These are phyloP conservation scores for Lactifluus volemus DNA, from an alignment of 768 basidiomycete species.

Conservation along the genomic window DNA sequence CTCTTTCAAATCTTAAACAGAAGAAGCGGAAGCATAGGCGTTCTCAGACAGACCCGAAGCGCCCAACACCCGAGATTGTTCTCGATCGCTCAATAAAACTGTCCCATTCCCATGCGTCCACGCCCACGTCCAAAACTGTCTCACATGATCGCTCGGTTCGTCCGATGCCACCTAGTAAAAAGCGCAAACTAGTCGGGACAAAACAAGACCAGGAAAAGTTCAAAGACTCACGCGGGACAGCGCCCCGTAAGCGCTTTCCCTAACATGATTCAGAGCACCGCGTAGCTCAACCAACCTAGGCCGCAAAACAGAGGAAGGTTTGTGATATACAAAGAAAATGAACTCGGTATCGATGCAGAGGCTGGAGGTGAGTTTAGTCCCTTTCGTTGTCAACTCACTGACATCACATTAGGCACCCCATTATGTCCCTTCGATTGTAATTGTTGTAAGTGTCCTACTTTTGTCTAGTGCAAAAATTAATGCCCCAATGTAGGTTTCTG, in stretches of 20 bases:
- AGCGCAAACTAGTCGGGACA: slow-evolving; percentile 21
- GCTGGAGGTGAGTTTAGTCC: slow-evolving; percentile 55
- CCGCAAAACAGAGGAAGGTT: slow-evolving; percentile 71
- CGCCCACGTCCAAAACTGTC: slow-evolving; percentile 29
- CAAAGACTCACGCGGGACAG: slow-evolving; percentile 66
- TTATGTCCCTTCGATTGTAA: slow-evolving; percentile 86
- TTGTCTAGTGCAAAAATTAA: background rate
- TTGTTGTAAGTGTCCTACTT: slow-evolving; percentile 54
- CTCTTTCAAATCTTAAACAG: slow-evolving; percentile 21
- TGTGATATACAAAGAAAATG: slow-evolving; percentile 72
- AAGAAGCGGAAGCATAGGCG: slow-evolving; percentile 44
- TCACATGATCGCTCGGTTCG: slow-evolving; percentile 5
- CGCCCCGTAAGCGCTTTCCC: slow-evolving; percentile 44
- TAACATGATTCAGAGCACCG: background rate
- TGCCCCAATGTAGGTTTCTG: slow-evolving; percentile 18
- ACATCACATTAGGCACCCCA: slow-evolving; percentile 52
- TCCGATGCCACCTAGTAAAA: slow-evolving; percentile 6
- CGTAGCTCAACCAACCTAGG: slow-evolving; percentile 34
- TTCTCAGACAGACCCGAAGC: slow-evolving; percentile 19
- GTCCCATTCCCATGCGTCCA: slow-evolving; percentile 1
- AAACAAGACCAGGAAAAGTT: slow-evolving; percentile 41
- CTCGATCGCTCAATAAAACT: slow-evolving; percentile 48
- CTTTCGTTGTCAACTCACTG: slow-evolving; percentile 15
- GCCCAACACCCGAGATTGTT: slow-evolving; percentile 46
- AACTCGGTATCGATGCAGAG: slow-evolving; percentile 57